Evolutionary conservation across 257 asterid genomes (phyloP).

Genomic region (Rauvolfia tetraphylla): DNA sequence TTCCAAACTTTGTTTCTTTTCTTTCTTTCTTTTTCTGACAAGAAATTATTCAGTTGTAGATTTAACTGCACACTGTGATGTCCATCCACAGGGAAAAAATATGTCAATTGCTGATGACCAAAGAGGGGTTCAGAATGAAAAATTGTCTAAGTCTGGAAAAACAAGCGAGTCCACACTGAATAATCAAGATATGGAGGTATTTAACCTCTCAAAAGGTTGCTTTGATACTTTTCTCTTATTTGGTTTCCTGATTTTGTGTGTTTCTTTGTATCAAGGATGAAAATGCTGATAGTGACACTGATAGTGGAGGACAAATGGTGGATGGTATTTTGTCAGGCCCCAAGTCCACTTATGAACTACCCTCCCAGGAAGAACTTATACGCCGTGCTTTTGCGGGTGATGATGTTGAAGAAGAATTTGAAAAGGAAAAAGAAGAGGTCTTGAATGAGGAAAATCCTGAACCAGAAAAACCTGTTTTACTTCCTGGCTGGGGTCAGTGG

Average conservation of each 20-base stretch:
- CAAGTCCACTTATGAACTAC: constrained; percentile 60
- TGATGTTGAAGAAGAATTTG: constrained; percentile 86
- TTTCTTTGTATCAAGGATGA: constrained; percentile 32
- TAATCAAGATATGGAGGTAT: constrained; percentile 52
- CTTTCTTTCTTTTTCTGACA: constrained; percentile 3
- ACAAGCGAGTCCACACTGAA: constrained; percentile 22
- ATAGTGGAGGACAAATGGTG: constrained; percentile 82
- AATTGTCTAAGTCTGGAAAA: constrained; percentile 21
- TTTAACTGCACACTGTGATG: not conserved
- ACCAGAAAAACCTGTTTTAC: constrained; percentile 70
- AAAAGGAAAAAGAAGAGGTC: constrained; percentile 68
- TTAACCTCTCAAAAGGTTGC: constrained; percentile 8
- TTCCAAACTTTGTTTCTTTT: not conserved
- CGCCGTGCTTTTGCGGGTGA: constrained; percentile 95
- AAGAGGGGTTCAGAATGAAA: constrained; percentile 23
- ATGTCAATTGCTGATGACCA: constrained; percentile 35
- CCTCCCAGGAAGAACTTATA: constrained; percentile 88
- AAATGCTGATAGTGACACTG: constrained; percentile 50
- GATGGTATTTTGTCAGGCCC: constrained; percentile 82
- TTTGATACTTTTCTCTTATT: constrained; percentile 1
- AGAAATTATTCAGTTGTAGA: not conserved
- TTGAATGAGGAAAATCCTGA: constrained; percentile 82
- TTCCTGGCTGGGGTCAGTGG: constrained; percentile 99
- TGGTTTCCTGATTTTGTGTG: constrained; percentile 9
- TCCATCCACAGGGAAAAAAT: constrained; percentile 39